Percentiles rank a stretch among this genome's conserved stretches.
phyloP scores from a whole-genome alignment of 257 asterid species.

The Lithospermum erythrorhizon region DNA sequence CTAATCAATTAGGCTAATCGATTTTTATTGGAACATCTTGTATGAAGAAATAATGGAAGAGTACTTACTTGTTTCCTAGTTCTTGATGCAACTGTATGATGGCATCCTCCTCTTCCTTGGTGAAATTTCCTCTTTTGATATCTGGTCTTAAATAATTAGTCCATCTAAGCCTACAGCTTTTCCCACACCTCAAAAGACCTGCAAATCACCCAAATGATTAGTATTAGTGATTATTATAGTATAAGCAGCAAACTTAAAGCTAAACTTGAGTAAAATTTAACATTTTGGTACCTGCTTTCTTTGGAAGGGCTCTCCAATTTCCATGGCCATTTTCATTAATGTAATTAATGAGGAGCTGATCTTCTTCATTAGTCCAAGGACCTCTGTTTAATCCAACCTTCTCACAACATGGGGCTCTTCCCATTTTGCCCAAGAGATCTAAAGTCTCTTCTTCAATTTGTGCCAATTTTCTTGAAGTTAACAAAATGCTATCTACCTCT shows the following conservation, averaged over 20 bases:
- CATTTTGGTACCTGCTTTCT: constrained; percentile 21
- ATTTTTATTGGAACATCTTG: no score
- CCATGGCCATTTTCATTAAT: constrained; percentile 20
- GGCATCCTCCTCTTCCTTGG: neutral
- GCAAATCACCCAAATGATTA: neutral
- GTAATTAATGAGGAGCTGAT: constrained; percentile 18
- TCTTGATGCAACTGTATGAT: neutral
- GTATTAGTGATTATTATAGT: neutral
- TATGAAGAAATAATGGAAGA: neutral
- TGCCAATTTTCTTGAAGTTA: no score
- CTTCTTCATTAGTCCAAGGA: constrained; percentile 33
- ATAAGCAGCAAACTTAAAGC: no score
- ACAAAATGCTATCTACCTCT: no score
- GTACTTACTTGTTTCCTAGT: neutral
- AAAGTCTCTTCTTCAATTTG: no score
- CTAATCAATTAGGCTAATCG: no score
- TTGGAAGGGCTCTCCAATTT: constrained; percentile 34
- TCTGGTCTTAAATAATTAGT: neutral
- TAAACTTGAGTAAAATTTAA: no score
- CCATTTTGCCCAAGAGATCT: constrained; percentile 13
- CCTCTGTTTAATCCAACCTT: constrained; percentile 27
- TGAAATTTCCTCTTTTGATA: neutral
- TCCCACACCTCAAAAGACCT: neutral
- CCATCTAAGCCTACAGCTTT: neutral
- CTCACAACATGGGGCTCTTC: constrained; percentile 31